These are phyloP conservation scores for Clathrospora elynae DNA, from an alignment of 2,329 filamentous ascomycete species.

Conservation along the genomic window DNA sequence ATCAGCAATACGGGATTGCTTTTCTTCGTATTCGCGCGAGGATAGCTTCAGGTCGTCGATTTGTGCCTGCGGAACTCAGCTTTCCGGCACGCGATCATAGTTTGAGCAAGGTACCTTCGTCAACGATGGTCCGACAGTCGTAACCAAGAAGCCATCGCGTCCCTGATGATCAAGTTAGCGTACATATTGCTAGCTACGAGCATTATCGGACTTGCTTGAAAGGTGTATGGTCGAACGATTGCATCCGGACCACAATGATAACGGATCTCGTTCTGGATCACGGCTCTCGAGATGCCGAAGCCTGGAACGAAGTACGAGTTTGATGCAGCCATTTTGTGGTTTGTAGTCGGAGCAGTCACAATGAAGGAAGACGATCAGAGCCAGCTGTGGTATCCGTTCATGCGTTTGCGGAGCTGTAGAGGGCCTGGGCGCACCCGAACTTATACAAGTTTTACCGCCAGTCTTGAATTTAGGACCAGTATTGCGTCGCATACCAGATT, in stretches of 20 bases:
- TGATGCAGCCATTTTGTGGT: conserved; percentile 30
- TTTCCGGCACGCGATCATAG: background rate
- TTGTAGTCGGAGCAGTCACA: conserved; percentile 1
- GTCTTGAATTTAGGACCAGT: conserved; percentile 7
- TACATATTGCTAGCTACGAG: conserved; percentile 9
- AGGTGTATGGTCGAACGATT: conserved; percentile 51
- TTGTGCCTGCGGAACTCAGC: conserved; percentile 45
- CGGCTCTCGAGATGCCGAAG: conserved; percentile 51
- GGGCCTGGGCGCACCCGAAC: conserved; percentile 25
- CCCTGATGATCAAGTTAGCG: conserved; percentile 39
- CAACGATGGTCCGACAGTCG: conserved; percentile 47
- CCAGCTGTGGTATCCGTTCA: conserved; percentile 16
- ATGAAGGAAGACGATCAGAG: conserved; percentile 15
- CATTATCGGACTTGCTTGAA: conserved; percentile 39
- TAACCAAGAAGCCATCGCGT: conserved; percentile 51
- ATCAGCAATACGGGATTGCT: conserved; percentile 47
- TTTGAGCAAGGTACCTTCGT: conserved; percentile 43
- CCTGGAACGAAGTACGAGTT: conserved; percentile 53
- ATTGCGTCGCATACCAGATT: conserved; percentile 12
- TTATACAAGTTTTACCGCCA: conserved; percentile 28
- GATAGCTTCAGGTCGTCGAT: conserved; percentile 50
- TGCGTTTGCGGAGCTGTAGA: conserved; percentile 14
- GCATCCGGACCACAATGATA: conserved; percentile 52
- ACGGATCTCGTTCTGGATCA: conserved; percentile 52
- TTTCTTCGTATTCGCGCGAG: conserved; percentile 50